A percentile compares a stretch with the other conserved stretches of the same genome.
These are phyloP conservation scores for Murraya koenigii DNA, from an alignment of 345 rosid genomes.

Conservation along the genomic window DNA sequence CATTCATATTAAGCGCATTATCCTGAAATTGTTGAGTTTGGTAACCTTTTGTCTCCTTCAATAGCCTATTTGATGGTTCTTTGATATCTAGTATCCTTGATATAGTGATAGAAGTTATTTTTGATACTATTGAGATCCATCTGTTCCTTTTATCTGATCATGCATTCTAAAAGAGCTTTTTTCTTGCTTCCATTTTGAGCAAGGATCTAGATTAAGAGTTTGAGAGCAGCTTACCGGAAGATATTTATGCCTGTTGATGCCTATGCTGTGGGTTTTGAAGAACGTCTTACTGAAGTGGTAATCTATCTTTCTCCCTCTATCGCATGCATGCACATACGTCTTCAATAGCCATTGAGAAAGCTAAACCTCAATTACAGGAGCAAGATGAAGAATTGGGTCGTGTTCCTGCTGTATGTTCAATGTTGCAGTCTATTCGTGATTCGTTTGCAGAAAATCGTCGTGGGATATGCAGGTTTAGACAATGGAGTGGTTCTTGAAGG, in stretches of 20 bases:
- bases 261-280: conserved; percentile 49
- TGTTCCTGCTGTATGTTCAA: conserved; percentile 49
- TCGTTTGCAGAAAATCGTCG: conserved; percentile 72
- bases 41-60: not conserved
- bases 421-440: conserved; percentile 76
- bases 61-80: not conserved
- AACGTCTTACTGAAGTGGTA: conserved; percentile 81
- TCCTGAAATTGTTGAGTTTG: not conserved
- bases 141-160: not conserved
- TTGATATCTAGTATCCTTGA: not conserved
- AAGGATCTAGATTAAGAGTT: conserved; percentile 61
- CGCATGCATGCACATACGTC: not conserved
- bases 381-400: conserved; percentile 43
- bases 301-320: not conserved
- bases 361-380: conserved; percentile 43
- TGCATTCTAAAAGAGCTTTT: conserved; percentile 3
- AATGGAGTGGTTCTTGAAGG: conserved; percentile 46
- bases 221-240: conserved; percentile 75
- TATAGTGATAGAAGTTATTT: not conserved
- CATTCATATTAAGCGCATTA: not conserved
- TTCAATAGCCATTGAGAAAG: not conserved
- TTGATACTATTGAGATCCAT: not conserved
- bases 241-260: conserved; percentile 68
- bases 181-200: conserved; percentile 14
- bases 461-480: conserved; percentile 84